phyloP scores from a whole-genome alignment of 306 rosid genomes.

The Casuarina cunninghamiana region DNA sequence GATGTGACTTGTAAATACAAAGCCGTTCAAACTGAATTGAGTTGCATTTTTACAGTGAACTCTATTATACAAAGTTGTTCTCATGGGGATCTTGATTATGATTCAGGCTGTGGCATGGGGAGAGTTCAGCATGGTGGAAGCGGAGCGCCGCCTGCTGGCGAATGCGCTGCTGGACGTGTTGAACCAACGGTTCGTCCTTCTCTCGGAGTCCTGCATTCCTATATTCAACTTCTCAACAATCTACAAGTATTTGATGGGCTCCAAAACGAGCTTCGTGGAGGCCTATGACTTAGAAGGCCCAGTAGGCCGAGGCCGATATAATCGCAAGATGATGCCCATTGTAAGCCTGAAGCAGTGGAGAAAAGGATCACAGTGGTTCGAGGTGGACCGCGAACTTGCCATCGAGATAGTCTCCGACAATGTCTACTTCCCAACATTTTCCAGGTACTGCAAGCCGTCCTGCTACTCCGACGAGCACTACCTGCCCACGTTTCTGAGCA shows the following conservation, averaged over 20 bases:
- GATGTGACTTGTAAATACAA: no score
- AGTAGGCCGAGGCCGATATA: conserved; percentile 75
- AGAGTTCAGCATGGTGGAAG: conserved; percentile 70
- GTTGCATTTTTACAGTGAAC: no score
- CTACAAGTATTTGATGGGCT: conserved; percentile 54
- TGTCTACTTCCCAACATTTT: conserved; percentile 45
- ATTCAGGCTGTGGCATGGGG: conserved; percentile 83
- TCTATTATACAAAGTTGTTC: no score
- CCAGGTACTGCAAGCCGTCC: conserved; percentile 34
- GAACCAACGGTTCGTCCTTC: conserved; percentile 70
- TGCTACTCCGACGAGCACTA: conserved; percentile 87
- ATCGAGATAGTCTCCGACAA: conserved; percentile 49
- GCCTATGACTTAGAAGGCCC: conserved; percentile 44
- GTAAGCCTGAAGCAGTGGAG: conserved; percentile 63
- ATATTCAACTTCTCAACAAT: conserved; percentile 66
- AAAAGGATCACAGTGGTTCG: conserved; percentile 96
- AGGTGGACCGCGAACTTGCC: conserved; percentile 60
- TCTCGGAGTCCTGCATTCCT: conserved; percentile 95
- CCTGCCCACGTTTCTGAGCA: conserved; percentile 61
- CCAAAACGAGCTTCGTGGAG: conserved; percentile 55
- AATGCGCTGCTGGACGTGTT: conserved; percentile 68
- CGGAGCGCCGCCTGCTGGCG: conserved; percentile 66
- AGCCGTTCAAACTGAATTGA: no score
- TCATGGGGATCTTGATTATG: neutral
- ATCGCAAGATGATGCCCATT: conserved; percentile 44